These are phyloP conservation scores for Russula griseocarnosa DNA, from an alignment of 768 basidiomycete species.

Conservation along the genomic window DNA sequence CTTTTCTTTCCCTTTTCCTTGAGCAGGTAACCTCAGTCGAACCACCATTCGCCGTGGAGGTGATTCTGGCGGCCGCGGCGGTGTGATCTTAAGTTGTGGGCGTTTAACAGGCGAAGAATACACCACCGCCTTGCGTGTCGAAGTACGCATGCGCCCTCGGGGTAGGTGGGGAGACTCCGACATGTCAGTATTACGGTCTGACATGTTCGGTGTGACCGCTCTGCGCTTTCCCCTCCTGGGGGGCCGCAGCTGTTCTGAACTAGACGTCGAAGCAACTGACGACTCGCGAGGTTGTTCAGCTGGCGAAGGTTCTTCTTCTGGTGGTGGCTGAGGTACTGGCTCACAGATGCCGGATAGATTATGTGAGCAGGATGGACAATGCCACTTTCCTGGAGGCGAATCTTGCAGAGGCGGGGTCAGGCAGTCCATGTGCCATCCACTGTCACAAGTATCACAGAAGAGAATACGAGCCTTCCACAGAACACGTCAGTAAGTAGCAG, in stretches of 20 bases:
- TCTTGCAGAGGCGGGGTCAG: slow-evolving; percentile 65
- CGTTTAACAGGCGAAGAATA: slow-evolving; percentile 19
- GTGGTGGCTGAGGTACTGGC: slow-evolving; percentile 17
- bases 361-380: slow-evolving; percentile 56
- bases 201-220: slow-evolving; percentile 31
- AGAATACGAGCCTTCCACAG: slow-evolving; percentile 63
- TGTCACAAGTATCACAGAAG: slow-evolving; percentile 92
- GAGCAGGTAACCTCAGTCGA: slow-evolving; percentile 53
- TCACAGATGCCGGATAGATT: slow-evolving; percentile 26
- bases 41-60: slow-evolving; percentile 41
- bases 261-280: slow-evolving; percentile 46
- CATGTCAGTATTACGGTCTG: slow-evolving; percentile 35
- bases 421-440: slow-evolving; percentile 88
- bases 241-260: slow-evolving; percentile 27
- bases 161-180: slow-evolving; percentile 26
- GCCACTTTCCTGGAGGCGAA: slow-evolving; percentile 74
- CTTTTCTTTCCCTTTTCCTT: slow-evolving; percentile 63
- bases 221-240: slow-evolving; percentile 33
- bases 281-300: slow-evolving; percentile 33
- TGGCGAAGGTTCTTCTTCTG: neutral
- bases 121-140: slow-evolving; percentile 13
- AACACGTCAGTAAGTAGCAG: slow-evolving; percentile 28
- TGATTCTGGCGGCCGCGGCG: slow-evolving; percentile 29
- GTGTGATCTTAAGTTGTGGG: slow-evolving; percentile 32
- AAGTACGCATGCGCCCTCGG: slow-evolving; percentile 22